Percentiles rank a stretch among this genome's conserved stretches.
These are phyloP conservation scores for Solanum etuberosum DNA, from an alignment of 257 asterid species.

Conservation along the genomic window DNA sequence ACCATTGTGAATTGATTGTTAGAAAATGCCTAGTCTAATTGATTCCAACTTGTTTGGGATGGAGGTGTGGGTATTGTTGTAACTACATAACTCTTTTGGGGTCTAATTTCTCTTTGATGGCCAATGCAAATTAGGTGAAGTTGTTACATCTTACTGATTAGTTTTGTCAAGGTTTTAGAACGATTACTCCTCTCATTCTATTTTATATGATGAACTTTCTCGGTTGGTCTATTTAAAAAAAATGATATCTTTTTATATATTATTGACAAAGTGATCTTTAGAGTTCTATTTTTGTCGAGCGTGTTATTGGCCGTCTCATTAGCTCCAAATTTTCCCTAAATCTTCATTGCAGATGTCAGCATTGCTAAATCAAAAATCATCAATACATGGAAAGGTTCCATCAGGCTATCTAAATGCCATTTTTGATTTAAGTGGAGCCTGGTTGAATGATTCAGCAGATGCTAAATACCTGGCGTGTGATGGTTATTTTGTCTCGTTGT, in stretches of 20 bases:
- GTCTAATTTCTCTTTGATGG: background rate
- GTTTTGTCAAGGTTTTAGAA: background rate
- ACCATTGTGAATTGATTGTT: background rate
- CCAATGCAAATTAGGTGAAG: background rate
- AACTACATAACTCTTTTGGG: background rate
- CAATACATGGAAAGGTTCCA: slow-evolving; percentile 88
- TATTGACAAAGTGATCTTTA: background rate
- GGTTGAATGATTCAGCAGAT: slow-evolving; percentile 88
- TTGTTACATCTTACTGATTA: background rate
- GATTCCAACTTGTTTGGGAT: background rate
- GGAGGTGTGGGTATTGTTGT: background rate
- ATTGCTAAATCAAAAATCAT: slow-evolving; percentile 82
- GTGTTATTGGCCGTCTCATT: background rate
- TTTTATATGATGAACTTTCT: background rate
- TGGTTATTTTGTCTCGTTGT: slow-evolving; percentile 87
- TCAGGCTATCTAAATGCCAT: slow-evolving; percentile 83
- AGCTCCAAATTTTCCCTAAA: background rate
- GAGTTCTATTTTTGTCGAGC: background rate
- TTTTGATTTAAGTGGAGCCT: slow-evolving; percentile 83
- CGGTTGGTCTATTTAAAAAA: background rate
- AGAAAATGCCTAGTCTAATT: background rate
- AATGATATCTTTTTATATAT: background rate
- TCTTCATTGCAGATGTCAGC: slow-evolving; percentile 77
- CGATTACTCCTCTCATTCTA: background rate
- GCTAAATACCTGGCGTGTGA: slow-evolving; percentile 81